Percentiles rank a stretch among this genome's conserved stretches.
phyloP scores from a whole-genome alignment of 495 filamentous ascomycete species.

The Rostrohypoxylon terebratum region DNA sequence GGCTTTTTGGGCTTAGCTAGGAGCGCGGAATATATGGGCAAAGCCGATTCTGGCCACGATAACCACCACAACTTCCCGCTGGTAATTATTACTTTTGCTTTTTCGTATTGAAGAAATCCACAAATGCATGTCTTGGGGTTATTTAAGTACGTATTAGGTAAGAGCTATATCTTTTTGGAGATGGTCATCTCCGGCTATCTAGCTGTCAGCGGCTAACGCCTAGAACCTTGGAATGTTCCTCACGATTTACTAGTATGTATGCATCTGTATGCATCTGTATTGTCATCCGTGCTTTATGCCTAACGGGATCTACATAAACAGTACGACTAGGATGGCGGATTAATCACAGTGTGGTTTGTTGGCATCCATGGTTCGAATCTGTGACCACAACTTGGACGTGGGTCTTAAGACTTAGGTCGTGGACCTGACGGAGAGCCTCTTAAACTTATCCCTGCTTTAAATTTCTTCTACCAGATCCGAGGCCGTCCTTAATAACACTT shows the following conservation, averaged over 20 bases:
- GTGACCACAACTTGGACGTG: neutral
- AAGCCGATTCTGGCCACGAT: neutral
- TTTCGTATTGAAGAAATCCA: conserved; percentile 28
- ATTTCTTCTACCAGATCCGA: conserved; percentile 3
- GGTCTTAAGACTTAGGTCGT: neutral
- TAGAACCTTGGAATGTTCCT: conserved; percentile 4
- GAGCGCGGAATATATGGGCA: neutral
- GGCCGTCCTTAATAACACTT: neutral
- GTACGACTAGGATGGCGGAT: conserved; percentile 15
- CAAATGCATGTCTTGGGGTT: conserved; percentile 29
- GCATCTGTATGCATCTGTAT: too few relatives aligned
- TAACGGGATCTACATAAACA: conserved; percentile 27
- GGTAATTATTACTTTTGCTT: neutral
- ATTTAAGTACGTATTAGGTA: conserved; percentile 21
- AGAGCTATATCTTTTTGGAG: conserved; percentile 14
- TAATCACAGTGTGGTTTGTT: conserved; percentile 23
- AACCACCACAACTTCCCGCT: neutral
- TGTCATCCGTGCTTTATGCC: conserved; percentile 16
- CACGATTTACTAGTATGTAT: too few relatives aligned
- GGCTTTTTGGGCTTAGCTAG: conserved; percentile 1
- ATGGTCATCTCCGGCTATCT: conserved; percentile 2
- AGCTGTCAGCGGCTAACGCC: neutral
- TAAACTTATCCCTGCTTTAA: neutral
- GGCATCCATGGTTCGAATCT: neutral
- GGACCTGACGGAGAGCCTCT: conserved; percentile 4